Evolutionary conservation across 352 stramenopile species (phyloP).

Genomic region (Thalassiosira livingstoniorum): DNA sequence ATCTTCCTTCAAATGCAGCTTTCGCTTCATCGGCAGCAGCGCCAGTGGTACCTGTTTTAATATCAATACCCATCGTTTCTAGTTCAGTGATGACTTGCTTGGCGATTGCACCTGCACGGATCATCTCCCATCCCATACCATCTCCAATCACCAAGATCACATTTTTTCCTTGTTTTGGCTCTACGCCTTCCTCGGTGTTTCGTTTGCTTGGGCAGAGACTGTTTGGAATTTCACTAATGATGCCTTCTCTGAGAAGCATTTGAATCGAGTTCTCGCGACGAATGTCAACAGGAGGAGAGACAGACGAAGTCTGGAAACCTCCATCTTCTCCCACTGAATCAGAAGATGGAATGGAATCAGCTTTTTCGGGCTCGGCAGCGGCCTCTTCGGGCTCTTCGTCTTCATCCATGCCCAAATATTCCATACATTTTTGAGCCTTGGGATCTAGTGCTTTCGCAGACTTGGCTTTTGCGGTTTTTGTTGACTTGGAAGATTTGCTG

Average conservation of each 20-base stretch:
- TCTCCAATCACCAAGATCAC: constrained; percentile 70
- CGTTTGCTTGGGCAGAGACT: constrained; percentile 28
- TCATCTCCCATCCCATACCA: constrained; percentile 70
- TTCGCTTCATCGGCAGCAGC: constrained; percentile 20
- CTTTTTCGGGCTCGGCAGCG: too few relatives aligned
- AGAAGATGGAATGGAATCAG: too few relatives aligned
- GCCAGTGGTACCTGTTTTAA: constrained; percentile 40
- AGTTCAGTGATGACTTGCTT: constrained; percentile 56
- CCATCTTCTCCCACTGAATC: too few relatives aligned
- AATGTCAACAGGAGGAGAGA: too few relatives aligned
- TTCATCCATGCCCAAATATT: too few relatives aligned
- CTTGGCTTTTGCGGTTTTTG: too few relatives aligned
- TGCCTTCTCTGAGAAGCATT: constrained; percentile 48
- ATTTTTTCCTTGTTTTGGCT: constrained; percentile 45
- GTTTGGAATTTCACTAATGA: constrained; percentile 40
- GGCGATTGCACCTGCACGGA: constrained; percentile 58
- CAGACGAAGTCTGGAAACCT: too few relatives aligned
- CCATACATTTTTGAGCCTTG: too few relatives aligned
- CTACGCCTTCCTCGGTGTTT: background rate
- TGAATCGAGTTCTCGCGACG: constrained; percentile 54
- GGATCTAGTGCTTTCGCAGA: too few relatives aligned
- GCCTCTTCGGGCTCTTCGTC: too few relatives aligned
- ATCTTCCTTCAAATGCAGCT: constrained; percentile 48
- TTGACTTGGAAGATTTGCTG: too few relatives aligned
- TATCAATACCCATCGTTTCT: constrained; percentile 51